These are phyloP conservation scores for Gillenia trifoliata DNA, from an alignment of 306 rosid species.

Conservation along the genomic window DNA sequence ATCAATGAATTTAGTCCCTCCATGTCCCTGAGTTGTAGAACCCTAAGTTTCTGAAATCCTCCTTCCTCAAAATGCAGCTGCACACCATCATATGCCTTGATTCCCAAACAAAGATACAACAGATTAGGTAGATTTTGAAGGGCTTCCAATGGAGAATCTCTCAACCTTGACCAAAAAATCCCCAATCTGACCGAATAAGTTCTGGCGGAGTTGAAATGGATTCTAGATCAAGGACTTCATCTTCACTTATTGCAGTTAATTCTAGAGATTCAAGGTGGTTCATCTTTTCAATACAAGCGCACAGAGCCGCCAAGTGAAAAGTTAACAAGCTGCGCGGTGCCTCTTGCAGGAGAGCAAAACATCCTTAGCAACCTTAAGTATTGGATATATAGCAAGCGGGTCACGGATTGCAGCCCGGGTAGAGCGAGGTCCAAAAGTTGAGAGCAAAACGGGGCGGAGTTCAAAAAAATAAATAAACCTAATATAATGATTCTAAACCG, in stretches of 20 bases:
- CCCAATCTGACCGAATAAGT: background rate
- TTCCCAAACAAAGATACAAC: background rate
- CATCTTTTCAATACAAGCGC: background rate
- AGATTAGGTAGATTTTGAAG: background rate
- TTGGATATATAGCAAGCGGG: too few species aligned
- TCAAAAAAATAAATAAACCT: too few species aligned
- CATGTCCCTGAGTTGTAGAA: background rate
- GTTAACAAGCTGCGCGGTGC: too few species aligned
- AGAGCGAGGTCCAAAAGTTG: too few species aligned
- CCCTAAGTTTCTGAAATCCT: background rate
- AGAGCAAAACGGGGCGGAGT: too few species aligned
- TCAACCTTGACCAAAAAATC: background rate
- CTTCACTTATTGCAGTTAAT: background rate
- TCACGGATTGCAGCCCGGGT: too few species aligned
- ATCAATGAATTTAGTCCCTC: background rate
- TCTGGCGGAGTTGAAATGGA: background rate
- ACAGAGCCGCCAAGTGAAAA: too few species aligned
- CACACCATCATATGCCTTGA: background rate
- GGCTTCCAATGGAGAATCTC: background rate
- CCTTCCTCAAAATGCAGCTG: constrained; percentile 1
- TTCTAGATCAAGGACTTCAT: constrained; percentile 20
- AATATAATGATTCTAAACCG: too few species aligned
- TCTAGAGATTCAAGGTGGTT: background rate
- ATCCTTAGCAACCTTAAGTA: too few species aligned
- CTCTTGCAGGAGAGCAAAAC: too few species aligned